These are phyloP conservation scores for Zasmidium cellare DNA, from an alignment of 2,329 filamentous ascomycete species.

Conservation along the genomic window DNA sequence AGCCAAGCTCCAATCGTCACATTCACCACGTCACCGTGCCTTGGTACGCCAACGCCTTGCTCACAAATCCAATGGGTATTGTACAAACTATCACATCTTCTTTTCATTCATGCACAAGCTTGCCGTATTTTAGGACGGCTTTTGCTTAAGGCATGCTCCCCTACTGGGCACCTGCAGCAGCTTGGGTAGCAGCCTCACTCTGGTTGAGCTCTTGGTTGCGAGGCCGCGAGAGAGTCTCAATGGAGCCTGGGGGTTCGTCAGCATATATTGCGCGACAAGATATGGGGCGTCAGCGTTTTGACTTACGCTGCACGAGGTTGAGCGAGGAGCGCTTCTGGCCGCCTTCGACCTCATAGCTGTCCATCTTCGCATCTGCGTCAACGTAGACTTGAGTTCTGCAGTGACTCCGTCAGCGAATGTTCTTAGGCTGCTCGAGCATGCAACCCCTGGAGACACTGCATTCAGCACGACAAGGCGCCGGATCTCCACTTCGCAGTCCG, in stretches of 20 bases:
- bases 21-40: background rate
- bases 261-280: background rate
- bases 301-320: constrained; percentile 79
- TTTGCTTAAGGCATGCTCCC: background rate
- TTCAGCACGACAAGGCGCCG: background rate
- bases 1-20: background rate
- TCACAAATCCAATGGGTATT: constrained; percentile 2
- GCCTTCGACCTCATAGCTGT: constrained; percentile 66
- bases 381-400: constrained; percentile 74
- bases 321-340: constrained; percentile 65
- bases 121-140: background rate
- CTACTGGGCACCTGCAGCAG: constrained; percentile 12
- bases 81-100: background rate
- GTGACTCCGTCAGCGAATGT: constrained; percentile 8
- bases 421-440: background rate
- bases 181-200: constrained; percentile 11
- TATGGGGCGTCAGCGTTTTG: background rate
- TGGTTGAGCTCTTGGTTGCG: constrained; percentile 11
- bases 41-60: background rate
- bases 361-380: constrained; percentile 77
- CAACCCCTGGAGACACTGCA: background rate
- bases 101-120: background rate
- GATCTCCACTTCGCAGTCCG: background rate
- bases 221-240: constrained; percentile 50
- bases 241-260: constrained; percentile 38